Base-by-base conservation (phyloP, 192 early-diverging fungal species). In the Phlyctochytrium bullatum region DNA sequence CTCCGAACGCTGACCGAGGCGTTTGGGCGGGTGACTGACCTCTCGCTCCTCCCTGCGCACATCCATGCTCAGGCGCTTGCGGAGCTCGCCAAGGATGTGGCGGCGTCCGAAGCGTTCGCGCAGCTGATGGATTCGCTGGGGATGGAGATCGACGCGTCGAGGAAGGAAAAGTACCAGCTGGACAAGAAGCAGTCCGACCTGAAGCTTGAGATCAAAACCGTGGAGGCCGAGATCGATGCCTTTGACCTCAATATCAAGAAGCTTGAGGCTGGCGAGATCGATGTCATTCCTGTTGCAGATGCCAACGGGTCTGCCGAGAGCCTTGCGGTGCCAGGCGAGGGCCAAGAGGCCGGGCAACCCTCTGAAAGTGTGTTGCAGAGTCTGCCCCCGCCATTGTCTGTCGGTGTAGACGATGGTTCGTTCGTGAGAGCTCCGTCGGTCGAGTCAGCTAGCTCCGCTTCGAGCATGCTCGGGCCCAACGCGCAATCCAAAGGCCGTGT, bases 21-120 rank as follows among this genome's bases (percentile, higher is more conserved):
- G 6, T 47, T 47, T 47, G 40, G 40, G 10, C 6, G 40, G 20
- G 20, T 47, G 36, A 52, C 36, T 24, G 51, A 52, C 6, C 53
- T 69, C 47, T 20, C 53, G 28, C 10, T 27, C 1, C 60, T 69
- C 28, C 67, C 67, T 6, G 34, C 67, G 36, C 67, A 58, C 10
- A 61, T 69, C 24, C 67, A 69, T 33, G 67, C 50, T 17, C 51
- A 58, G 14, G 67, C 60, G 16, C 35, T 69, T 10, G 34, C 36
- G 4, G 60, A 51, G 0, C 67, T 69, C 6, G 50, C 61, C 14
- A 34, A 24, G 6, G 33, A 30, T 29, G n/a, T 24, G 3, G 51
- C 53, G 12, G 67, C 59, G 36, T 6, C 65, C 35, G 51, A 62
- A 34, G 23, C 17, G 1, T 69, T 69, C 25, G 34, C 53, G 29